These are phyloP conservation scores for Gossypium lobatum DNA, from an alignment of 441 rosid genomes.

Conservation along the genomic window DNA sequence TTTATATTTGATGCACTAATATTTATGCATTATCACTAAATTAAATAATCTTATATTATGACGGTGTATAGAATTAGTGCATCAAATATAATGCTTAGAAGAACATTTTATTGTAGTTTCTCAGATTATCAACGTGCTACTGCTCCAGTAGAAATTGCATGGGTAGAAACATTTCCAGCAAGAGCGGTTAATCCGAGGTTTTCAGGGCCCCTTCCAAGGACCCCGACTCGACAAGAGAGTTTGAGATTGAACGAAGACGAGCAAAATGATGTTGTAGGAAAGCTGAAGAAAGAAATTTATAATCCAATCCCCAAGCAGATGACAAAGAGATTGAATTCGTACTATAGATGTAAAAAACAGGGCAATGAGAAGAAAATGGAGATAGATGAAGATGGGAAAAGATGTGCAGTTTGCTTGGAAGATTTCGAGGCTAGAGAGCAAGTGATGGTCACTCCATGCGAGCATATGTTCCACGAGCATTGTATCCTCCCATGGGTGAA, in stretches of 20 bases:
- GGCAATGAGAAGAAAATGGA: neutral
- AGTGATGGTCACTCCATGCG: slow-evolving; percentile 73
- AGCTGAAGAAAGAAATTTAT: slow-evolving; percentile 52
- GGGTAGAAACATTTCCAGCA: neutral
- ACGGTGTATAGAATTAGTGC: neutral
- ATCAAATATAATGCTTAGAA: neutral
- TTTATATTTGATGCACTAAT: no score
- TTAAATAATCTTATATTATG: no score
- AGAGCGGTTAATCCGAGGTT: neutral
- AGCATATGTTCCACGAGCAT: slow-evolving; percentile 83
- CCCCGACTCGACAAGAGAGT: neutral
- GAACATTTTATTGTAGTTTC: neutral
- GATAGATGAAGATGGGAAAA: slow-evolving; percentile 45
- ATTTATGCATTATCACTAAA: no score
- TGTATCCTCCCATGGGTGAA: slow-evolving; percentile 74
- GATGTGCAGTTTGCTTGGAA: slow-evolving; percentile 70
- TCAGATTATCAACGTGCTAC: neutral
- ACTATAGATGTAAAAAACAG: slow-evolving; percentile 36
- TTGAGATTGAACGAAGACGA: slow-evolving; percentile 18
- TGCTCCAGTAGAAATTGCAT: neutral
- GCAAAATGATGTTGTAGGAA: slow-evolving; percentile 32
- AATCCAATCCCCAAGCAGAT: slow-evolving; percentile 44
- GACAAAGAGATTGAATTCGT: slow-evolving; percentile 39
- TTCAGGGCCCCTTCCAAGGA: neutral
- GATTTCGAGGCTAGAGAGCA: slow-evolving; percentile 60